Base-by-base conservation (phyloP, 495 filamentous ascomycete genomes). In the Durotheca rogersii region DNA sequence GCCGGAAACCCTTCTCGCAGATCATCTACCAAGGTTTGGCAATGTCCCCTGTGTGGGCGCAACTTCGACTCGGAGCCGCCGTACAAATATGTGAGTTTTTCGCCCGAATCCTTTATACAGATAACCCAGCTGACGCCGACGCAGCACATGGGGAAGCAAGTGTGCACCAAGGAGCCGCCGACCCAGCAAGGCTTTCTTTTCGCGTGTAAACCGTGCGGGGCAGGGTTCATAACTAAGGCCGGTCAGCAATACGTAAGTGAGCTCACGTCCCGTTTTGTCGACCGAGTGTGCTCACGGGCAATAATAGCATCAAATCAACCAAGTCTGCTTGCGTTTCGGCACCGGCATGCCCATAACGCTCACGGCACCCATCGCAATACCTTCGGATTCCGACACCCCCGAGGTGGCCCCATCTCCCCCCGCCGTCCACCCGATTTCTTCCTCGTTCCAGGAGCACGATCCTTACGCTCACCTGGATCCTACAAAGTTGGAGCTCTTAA, bases 21-120 rank as follows among this genome's bases (percentile, higher is more conserved):
- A 3, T 29, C 46, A n/a, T 29, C 49, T 38, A 14, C 27, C n/a
- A n/a, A n/a, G 11, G 35, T 52, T 29, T 49, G 66, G 9, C 70
- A 73, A 34, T 77, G 74, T 35, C 44, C 49, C 16, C 45, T 62
- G 4, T 77, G 74, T 45, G 70, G 64, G 47, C 64, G 72, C 4
- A 62, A 67, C 2, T 77, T 75, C 32, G 43, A 55, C 2, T 52
- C 55, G 11, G 15, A 38, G 1, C 47, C 60, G 1, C 43, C 69
- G 1, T 72, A 68, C 18, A 66, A 71, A 48, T 68, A 74, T 48
- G 74, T 76, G 38, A 68, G 74, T 62, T 23, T 62, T 23, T 23
- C n/a, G 19, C 7, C 7, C 30, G 10, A 12, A 19, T 41, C 16
- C 9, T 19, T 23, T 27, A 9, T 11, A 29, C 12, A 19, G 2